Percentiles rank a stretch among this genome's conserved stretches.
phyloP scores from a whole-genome alignment of 2,329 filamentous ascomycete species.

The Chrysoporthe deuterocubensis region DNA sequence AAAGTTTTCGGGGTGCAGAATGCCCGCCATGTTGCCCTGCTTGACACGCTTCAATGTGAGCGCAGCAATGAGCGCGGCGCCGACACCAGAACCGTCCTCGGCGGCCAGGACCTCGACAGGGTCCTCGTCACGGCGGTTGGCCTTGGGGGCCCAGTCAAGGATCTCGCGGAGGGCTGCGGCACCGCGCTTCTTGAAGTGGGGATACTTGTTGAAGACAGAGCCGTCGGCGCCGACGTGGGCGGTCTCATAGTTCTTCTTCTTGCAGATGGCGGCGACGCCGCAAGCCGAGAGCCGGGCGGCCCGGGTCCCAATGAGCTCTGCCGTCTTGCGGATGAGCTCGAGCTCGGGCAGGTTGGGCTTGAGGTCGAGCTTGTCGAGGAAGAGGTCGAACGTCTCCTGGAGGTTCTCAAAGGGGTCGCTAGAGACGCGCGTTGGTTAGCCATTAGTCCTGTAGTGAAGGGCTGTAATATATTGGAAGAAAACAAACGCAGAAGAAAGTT shows the following conservation, averaged over 20 bases:
- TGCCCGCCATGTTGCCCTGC: conserved; percentile 65
- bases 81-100: conserved; percentile 97
- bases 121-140: conserved; percentile 72
- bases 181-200: conserved; percentile 93
- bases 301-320: conserved; percentile 93
- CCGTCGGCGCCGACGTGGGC: conserved; percentile 97
- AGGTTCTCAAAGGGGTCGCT: conserved; percentile 96
- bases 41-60: conserved; percentile 68
- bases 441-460: not conserved
- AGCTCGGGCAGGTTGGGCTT: conserved; percentile 76
- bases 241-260: conserved; percentile 86
- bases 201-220: conserved; percentile 99
- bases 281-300: conserved; percentile 92
- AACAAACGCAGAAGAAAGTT: not conserved
- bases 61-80: conserved; percentile 88
- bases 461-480: not conserved
- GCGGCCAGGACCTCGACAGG: conserved; percentile 86
- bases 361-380: conserved; percentile 76
- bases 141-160: conserved; percentile 85
- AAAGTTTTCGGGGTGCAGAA: conserved; percentile 69
- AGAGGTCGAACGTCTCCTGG: conserved; percentile 82
- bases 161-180: conserved; percentile 92
- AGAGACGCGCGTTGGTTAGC: conserved; percentile 27
- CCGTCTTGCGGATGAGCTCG: conserved; percentile 84
- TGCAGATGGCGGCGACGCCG: conserved; percentile 94